A percentile compares a stretch with the other conserved stretches of the same genome.
These are phyloP conservation scores for Fagopyrum homotropicum DNA, from an alignment of 148 eudicot genomes.

Conservation along the genomic window DNA sequence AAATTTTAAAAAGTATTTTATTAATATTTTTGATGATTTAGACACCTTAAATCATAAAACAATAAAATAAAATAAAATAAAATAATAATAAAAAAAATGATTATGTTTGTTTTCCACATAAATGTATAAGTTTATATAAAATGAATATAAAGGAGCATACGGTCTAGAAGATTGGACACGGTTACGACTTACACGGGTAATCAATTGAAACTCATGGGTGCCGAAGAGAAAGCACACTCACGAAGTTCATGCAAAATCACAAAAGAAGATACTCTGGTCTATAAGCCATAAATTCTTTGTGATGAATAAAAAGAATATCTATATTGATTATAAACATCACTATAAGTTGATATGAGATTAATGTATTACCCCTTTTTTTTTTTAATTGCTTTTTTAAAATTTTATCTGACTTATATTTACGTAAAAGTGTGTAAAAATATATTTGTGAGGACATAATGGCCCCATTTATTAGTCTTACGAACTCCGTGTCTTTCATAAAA, in stretches of 20 bases:
- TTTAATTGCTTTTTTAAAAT: too few species aligned
- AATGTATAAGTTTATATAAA: neutral
- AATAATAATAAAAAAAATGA: too few species aligned
- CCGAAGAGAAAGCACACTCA: neutral
- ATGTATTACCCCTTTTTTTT: too few species aligned
- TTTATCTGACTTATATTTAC: too few species aligned
- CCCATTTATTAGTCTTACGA: too few species aligned
- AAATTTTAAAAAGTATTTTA: neutral
- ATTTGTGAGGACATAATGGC: too few species aligned
- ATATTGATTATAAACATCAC: too few species aligned
- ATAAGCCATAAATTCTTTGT: neutral
- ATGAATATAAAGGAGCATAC: neutral
- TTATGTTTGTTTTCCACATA: neutral
- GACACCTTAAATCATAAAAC: neutral
- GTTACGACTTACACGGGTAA: neutral
- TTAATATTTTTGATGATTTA: neutral
- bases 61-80: neutral
- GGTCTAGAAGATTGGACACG: neutral
- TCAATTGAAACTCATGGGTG: neutral
- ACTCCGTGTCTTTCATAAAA: too few species aligned
- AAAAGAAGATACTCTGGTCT: neutral
- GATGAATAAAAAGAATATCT: too few species aligned
- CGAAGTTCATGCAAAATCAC: neutral
- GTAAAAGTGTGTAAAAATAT: too few species aligned
- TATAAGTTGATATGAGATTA: too few species aligned